A percentile compares a stretch with the other conserved stretches of the same genome.
phyloP scores from a whole-genome alignment of 345 rosid genomes.

The Firmiana major region DNA sequence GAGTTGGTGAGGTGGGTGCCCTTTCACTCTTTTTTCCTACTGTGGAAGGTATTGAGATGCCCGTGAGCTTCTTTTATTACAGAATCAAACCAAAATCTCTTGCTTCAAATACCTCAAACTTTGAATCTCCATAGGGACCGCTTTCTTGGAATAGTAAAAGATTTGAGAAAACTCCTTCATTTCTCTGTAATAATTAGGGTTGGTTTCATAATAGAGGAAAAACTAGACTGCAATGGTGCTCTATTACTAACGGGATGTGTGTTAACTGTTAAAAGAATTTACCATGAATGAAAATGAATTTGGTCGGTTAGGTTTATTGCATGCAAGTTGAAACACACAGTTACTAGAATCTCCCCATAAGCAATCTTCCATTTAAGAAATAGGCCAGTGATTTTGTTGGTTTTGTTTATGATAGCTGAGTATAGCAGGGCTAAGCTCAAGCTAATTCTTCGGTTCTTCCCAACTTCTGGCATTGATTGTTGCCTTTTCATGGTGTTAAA shows the following conservation, averaged over 20 bases:
- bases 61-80: conserved; percentile 17
- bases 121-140: background rate
- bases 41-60: background rate
- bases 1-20: conserved; percentile 30
- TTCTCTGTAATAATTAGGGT: no score
- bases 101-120: background rate
- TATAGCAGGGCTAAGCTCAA: background rate
- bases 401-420: background rate
- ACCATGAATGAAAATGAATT: no score
- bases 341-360: no score
- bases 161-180: no score
- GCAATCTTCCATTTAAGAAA: background rate
- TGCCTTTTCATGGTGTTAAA: background rate
- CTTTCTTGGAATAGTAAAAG: background rate
- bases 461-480: background rate
- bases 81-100: background rate
- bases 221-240: no score
- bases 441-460: background rate
- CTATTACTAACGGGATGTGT: no score
- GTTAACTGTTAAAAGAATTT: no score
- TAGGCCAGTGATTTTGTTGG: background rate
- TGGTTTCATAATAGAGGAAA: no score
- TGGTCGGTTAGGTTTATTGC: no score
- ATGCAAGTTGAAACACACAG: no score
- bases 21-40: background rate